Base-by-base conservation (phyloP, 1,284 basidiomycete species). In the Ganoderma lucidum region DNA sequence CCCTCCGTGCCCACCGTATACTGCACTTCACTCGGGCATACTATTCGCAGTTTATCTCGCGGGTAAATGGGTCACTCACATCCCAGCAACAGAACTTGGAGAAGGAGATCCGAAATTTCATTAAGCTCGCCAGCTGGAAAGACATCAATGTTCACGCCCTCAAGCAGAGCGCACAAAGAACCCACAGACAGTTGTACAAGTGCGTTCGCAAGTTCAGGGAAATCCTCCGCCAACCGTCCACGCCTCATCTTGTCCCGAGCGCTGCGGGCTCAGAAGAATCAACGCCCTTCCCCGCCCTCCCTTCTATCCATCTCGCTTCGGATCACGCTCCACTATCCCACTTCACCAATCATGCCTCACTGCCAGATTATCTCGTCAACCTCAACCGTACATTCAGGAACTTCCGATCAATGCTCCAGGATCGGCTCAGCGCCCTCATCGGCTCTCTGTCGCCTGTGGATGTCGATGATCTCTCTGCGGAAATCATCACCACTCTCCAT, bases 101-200 rank as follows among this genome's bases (percentile, higher is more conserved):
- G 81, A 93, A 91, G 75, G 93, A 97, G 65, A 88, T 99, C 65
- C 87, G 86, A 69, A 90, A 89, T 66, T 94, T 95, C 78, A 93
- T 99, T 85, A 96, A 96, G 80, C 86, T 99, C 51, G 98, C 98
- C 0, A 98, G 96, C 77, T 99, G 98, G 98, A 97, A 95, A 80
- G 98, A 99, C 78, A 86, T 97, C 78, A 99, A 99, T 76, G 93
- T 99, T 12, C 94, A 96, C 73, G 96, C 98, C 3, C 86, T 99
- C 72, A 95, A 94, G 79, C 92, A 94, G 71, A 99, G 96, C 76
- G 97, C 97, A 0, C 90, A 93, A 74, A 93, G 90, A 77, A 96
- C 95, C 1, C 98, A 99, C 80, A 90, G 91, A 70, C 95, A 97
- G 73, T 85, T 99, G 15, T 97, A 97, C 87, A 96, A 95, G 80